phyloP scores from a whole-genome alignment of 306 rosid species.

The Fragaria ananassa region DNA sequence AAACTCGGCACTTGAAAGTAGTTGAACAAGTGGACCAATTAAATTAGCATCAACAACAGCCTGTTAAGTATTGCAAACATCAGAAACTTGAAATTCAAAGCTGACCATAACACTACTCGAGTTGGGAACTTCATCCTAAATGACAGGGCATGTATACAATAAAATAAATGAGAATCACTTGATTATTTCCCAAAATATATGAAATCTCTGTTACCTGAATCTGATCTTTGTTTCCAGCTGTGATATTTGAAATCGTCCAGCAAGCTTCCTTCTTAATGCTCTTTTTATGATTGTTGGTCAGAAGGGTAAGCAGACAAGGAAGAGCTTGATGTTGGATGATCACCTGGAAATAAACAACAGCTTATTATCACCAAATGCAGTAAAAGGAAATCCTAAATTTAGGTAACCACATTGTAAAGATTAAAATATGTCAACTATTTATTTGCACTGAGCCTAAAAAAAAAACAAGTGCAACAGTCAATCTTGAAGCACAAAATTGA shows the following conservation, averaged over 20 bases:
- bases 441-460: neutral
- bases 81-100: neutral
- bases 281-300: slow-evolving; percentile 77
- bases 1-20: slow-evolving; percentile 90
- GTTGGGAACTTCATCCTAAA: neutral
- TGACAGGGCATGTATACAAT: neutral
- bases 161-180: neutral
- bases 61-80: slow-evolving; percentile 32
- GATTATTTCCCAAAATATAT: neutral
- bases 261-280: slow-evolving; percentile 98
- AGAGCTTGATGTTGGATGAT: slow-evolving; percentile 80
- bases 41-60: slow-evolving; percentile 67
- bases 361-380: slow-evolving; percentile 6
- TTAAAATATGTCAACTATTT: neutral
- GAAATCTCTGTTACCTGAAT: slow-evolving; percentile 60
- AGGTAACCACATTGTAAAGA: neutral
- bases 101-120: neutral
- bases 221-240: slow-evolving; percentile 94
- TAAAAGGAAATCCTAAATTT: neutral
- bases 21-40: slow-evolving; percentile 60
- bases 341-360: slow-evolving; percentile 41
- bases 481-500: neutral
- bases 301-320: slow-evolving; percentile 63
- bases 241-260: slow-evolving; percentile 93
- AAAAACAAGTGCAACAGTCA: neutral